Evolutionary conservation across 768 basidiomycete species (phyloP), one percentile per base, ranked within the genome.

Genomic region (Hebeloma cylindrosporum): DNA sequence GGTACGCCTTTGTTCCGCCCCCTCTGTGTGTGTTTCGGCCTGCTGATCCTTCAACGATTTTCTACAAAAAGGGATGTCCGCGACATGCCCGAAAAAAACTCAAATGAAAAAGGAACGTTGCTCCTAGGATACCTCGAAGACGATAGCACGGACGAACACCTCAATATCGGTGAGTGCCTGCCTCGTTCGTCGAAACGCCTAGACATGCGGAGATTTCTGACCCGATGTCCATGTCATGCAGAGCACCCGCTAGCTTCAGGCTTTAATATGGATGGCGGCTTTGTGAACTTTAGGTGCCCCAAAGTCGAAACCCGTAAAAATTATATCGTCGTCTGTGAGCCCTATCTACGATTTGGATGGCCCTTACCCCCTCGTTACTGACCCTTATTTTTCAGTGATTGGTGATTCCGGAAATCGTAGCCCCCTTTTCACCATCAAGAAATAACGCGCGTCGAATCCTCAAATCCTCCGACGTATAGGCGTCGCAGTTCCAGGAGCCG

Each of bases 351-450:
- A n/a, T 35, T 39, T 31, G n/a, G 22, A 26, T 42, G 25, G 33
- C 31, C 26, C 31, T 20, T 16, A 25, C 22, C 34, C 40, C 33
- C 22, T 37, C 37, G 39, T 39, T 21, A 39, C 22, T 34, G n/a
- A 29, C 37, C 25, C 26, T 31, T 40, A 29, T 34, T 9, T 22
- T 47, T 20, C 33, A 78, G 77, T 80, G 17, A 61, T 80, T 23
- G 79, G 80, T 7, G 76, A 80, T 57, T 80, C 79, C n/a, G 80
- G 78, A 21, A 75, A 84, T 59, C 52, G 51, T 32, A 79, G 73
- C 49, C 67, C 69, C 1, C 2, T 45, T 40, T 83, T 85, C 55
- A 69, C 63, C 8, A 82, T 82, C 53, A 56, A 47, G 29, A 40
- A 32, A 40, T 56, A 45, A 48, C 23, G 8, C 5, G n/a, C n/a